phyloP scores from a whole-genome alignment of 148 eudicot genomes.

The Camellia granthamiana region DNA sequence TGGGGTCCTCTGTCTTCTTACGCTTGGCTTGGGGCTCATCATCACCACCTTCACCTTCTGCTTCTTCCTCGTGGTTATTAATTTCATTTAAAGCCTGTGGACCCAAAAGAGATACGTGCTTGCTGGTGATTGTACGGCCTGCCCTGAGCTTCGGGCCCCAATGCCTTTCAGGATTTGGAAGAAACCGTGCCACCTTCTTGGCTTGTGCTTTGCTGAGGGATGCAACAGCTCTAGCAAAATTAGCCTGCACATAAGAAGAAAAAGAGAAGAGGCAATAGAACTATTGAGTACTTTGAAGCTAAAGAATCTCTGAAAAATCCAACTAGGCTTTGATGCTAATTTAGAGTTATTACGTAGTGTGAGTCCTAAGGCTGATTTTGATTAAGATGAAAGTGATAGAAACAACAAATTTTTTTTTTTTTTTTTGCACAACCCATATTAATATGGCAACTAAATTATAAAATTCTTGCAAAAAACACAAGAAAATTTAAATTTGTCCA shows the following conservation, averaged over 20 bases:
- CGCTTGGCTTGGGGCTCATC: constrained; percentile 77
- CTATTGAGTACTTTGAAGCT: neutral
- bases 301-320: neutral
- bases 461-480: no score
- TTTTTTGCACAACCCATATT: no score
- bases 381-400: no score
- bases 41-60: constrained; percentile 30
- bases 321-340: neutral
- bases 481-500: no score
- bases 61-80: constrained; percentile 29
- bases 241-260: constrained; percentile 49
- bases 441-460: no score
- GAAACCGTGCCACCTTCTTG: constrained; percentile 90
- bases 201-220: constrained; percentile 95
- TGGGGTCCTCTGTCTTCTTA: constrained; percentile 57
- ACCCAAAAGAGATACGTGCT: constrained; percentile 77
- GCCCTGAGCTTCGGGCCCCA: constrained; percentile 99
- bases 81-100: constrained; percentile 59
- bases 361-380: no score
- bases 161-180: constrained; percentile 83
- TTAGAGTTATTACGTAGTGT: no score
- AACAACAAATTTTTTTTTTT: no score
- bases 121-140: constrained; percentile 78
- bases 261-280: neutral
- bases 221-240: constrained; percentile 85